Evolutionary conservation across 2,329 filamentous ascomycete species (phyloP).

Genomic region (Lomentospora prolificans): DNA sequence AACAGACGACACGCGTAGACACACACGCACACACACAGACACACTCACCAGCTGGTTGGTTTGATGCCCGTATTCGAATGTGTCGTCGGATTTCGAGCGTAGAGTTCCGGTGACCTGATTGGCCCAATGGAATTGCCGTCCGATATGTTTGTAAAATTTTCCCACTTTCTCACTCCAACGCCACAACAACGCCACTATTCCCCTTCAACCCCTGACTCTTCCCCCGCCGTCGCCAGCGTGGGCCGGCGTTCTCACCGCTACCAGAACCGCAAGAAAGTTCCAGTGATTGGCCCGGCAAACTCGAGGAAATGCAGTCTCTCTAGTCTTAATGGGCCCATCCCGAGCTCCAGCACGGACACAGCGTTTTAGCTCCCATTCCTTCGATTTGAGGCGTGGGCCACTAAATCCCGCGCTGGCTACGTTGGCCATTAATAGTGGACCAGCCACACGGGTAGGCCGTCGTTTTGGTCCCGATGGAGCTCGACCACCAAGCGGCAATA

Average conservation of each 20-base stretch:
- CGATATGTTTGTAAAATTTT: neutral
- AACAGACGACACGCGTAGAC: neutral
- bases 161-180: neutral
- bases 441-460: too few relatives aligned
- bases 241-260: neutral
- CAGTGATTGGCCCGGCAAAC: neutral
- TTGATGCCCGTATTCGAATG: neutral
- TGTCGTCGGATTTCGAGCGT: neutral
- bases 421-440: too few relatives aligned
- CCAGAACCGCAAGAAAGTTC: neutral
- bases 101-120: neutral
- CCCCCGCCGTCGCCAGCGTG: neutral
- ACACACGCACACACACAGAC: neutral
- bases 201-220: neutral
- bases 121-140: neutral
- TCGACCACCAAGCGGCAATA: too few relatives aligned
- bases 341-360: neutral
- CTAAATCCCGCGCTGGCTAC: too few relatives aligned
- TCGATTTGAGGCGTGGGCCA: too few relatives aligned
- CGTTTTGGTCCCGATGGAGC: too few relatives aligned
- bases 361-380: neutral
- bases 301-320: neutral
- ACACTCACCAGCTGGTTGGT: neutral
- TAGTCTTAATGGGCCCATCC: neutral
- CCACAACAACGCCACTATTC: neutral